These are phyloP conservation scores for Boechera retrofracta DNA, from an alignment of 345 rosid species.

Conservation along the genomic window DNA sequence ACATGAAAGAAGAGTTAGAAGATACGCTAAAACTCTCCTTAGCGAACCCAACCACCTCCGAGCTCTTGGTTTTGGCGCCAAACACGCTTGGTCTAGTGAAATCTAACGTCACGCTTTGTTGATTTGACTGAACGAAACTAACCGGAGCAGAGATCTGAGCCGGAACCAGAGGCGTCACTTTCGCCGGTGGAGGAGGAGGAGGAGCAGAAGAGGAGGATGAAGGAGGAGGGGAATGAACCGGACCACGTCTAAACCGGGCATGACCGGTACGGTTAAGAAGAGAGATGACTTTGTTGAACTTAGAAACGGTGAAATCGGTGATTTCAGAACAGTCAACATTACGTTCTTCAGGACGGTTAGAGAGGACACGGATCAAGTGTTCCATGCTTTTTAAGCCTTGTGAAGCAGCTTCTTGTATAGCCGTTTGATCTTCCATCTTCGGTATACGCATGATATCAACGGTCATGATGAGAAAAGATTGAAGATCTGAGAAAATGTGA, in stretches of 20 bases:
- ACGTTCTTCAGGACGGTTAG: constrained; percentile 49
- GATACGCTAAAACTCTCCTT: constrained; percentile 79
- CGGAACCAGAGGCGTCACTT: not conserved
- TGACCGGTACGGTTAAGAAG: constrained; percentile 80
- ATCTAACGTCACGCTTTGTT: constrained; percentile 71
- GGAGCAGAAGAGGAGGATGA: constrained; percentile 37
- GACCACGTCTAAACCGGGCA: constrained; percentile 88
- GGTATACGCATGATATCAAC: constrained; percentile 62
- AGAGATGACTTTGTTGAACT: constrained; percentile 76
- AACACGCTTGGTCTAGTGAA: constrained; percentile 66
- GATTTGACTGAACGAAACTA: constrained; percentile 54
- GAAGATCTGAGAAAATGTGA: constrained; percentile 19
- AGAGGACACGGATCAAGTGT: constrained; percentile 65
- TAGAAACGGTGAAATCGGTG: constrained; percentile 69
- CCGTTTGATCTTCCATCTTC: constrained; percentile 69
- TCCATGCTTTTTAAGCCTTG: constrained; percentile 89
- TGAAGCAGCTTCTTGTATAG: constrained; percentile 81
- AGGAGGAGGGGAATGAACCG: constrained; percentile 51
- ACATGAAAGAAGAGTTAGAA: constrained; percentile 79
- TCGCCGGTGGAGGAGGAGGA: not conserved
- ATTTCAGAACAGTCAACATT: constrained; percentile 63
- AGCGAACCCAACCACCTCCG: constrained; percentile 58
- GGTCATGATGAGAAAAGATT: constrained; percentile 50
- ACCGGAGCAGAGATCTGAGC: constrained; percentile 37
- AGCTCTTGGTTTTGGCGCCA: constrained; percentile 45